Conservation (phyloP, 805 yeast genomes). For the Alloascoidea africana region DNA sequence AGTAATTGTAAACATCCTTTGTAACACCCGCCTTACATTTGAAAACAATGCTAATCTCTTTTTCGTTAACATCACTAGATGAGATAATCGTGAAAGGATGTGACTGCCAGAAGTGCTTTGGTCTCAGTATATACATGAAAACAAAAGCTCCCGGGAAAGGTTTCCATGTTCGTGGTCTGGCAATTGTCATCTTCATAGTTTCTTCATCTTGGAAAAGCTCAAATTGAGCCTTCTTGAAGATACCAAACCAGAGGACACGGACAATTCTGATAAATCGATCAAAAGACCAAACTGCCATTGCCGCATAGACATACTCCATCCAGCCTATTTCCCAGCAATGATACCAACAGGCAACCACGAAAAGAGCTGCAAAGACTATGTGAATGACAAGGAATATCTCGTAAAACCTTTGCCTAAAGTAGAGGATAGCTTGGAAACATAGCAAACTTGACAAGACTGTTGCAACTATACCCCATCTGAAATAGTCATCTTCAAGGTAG, state of each 20-base stretch:
- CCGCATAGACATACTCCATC: conserved; percentile 34
- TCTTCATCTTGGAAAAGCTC: conserved; percentile 2
- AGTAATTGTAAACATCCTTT: background rate
- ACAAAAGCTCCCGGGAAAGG: conserved; percentile 40
- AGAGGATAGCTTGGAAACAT: conserved; percentile 31
- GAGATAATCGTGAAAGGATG: conserved; percentile 48
- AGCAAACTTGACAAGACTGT: conserved; percentile 19
- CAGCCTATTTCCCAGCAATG: conserved; percentile 38
- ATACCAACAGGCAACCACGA: conserved; percentile 38
- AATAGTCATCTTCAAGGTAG: conserved; percentile 6
- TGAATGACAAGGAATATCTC: conserved; percentile 49
- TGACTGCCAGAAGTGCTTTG: conserved; percentile 46
- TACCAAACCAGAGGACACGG: conserved; percentile 43
- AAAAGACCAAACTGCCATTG: conserved; percentile 54
- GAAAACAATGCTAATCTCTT: conserved; percentile 1
- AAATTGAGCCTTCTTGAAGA: conserved; percentile 14
- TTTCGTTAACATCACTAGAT: background rate
- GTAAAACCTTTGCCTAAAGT: conserved; percentile 37
- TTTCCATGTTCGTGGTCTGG: conserved; percentile 20
- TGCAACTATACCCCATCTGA: conserved; percentile 27
- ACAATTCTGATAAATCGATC: conserved; percentile 46
- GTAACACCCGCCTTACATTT: background rate
- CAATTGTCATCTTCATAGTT: background rate
- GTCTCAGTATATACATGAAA: conserved; percentile 39
- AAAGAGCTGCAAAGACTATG: conserved; percentile 34